phyloP scores from a whole-genome alignment of 2,329 filamentous ascomycete species.

The Trichocomaceae sp. region DNA sequence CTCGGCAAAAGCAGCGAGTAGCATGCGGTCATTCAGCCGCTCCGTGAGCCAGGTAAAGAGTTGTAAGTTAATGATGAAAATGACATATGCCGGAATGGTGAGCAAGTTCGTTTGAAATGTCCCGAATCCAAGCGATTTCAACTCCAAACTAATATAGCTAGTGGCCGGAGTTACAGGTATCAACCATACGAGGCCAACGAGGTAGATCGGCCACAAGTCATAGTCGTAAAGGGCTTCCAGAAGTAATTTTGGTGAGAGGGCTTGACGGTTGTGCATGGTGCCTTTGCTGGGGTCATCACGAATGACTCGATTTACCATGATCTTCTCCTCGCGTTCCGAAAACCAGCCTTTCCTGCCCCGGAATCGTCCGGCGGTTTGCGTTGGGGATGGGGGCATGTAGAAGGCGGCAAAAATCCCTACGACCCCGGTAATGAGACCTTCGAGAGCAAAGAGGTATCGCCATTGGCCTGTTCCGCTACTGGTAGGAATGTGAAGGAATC shows the following conservation, averaged over 20 bases:
- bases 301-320: conserved; percentile 60
- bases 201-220: conserved; percentile 53
- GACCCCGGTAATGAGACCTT: conserved; percentile 45
- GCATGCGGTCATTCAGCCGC: conserved; percentile 49
- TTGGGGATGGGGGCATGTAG: conserved; percentile 59
- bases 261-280: conserved; percentile 57
- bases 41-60: conserved; percentile 50
- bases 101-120: conserved; percentile 58
- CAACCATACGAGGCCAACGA: conserved; percentile 43
- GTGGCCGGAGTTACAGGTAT: conserved; percentile 33
- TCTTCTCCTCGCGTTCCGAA: conserved; percentile 59
- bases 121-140: conserved; percentile 50
- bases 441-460: conserved; percentile 38
- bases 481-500: conserved; percentile 35
- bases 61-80: conserved; percentile 54
- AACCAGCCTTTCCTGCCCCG: conserved; percentile 61
- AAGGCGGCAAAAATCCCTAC: conserved; percentile 52
- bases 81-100: conserved; percentile 52
- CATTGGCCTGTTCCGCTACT: conserved; percentile 35
- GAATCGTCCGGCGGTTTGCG: conserved; percentile 56
- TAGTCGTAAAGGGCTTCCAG: conserved; percentile 48
- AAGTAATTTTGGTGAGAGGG: conserved; percentile 43
- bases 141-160: conserved; percentile 34
- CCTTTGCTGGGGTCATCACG: conserved; percentile 52
- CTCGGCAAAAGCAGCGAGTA: conserved; percentile 49